Evolutionary conservation across 78 protist genomes (phyloP), one percentile per base, ranked within the genome.

Genomic region (Abeoforma whisleri): DNA sequence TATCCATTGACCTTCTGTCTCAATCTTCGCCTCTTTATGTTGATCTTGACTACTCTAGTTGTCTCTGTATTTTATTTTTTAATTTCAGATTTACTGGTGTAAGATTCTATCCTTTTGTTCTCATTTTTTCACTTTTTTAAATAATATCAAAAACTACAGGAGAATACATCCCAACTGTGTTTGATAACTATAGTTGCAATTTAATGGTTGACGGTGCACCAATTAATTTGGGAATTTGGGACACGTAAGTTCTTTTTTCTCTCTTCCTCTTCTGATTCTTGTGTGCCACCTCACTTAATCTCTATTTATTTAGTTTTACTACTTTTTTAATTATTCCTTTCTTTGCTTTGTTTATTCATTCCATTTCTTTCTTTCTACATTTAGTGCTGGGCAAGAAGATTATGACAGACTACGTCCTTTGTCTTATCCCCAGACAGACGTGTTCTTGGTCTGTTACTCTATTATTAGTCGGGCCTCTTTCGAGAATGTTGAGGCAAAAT

Each of bases 181-280:
- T 95, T 40, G 98, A 95, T 73, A 95, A 95, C 91, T 95, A 93
- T 86, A 39, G 89, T 38, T 93, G 93, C 31, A 89, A 90, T 22
- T 95, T 93, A 37, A 88, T 83, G 87, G 73, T 83, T 25, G 80
- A 84, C 2, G 91, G 81, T 36, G 91, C 80, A 79, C 91, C 91
- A 22, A 81, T 81, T 83, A 88, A 86, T 1, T 80, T 88, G 23
- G 91, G 91, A 1, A 73, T 87, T 23, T 87, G 81, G 32, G 90
- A 87, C 23, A 87, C 90, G 22, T 68, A 68, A 68, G 28, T 68
- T 28, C n/a, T n/a, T n/a, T n/a, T n/a, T n/a, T n/a, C n/a, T n/a
- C n/a, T n/a, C n/a, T n/a, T n/a, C n/a, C n/a, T n/a, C n/a, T n/a
- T n/a, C n/a, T n/a, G n/a, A n/a, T n/a, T n/a, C n/a, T n/a, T n/a